phyloP scores from a whole-genome alignment of 2,329 filamentous ascomycete species.

The Calonectria pteridis region DNA sequence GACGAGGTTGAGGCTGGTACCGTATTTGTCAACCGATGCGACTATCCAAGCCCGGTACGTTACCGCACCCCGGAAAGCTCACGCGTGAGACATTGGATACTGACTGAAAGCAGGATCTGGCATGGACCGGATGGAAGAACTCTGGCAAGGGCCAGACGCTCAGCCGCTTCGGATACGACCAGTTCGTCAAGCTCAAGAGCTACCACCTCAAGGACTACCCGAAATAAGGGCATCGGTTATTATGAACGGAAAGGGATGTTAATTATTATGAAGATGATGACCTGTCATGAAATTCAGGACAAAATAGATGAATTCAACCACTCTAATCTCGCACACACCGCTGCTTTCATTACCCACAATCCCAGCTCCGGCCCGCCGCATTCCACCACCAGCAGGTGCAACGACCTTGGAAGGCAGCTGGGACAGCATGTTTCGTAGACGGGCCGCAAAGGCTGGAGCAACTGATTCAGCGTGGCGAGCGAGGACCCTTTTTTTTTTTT shows the following conservation, averaged over 20 bases:
- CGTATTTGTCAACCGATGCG: conserved; percentile 94
- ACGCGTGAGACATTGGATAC: conserved; percentile 22
- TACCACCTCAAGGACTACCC: conserved; percentile 90
- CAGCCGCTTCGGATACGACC: conserved; percentile 91
- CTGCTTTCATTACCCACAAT: neutral
- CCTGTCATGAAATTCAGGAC: conserved; percentile 10
- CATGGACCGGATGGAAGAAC: conserved; percentile 99
- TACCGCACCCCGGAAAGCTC: conserved; percentile 6
- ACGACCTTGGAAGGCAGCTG: neutral
- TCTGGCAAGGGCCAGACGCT: conserved; percentile 93
- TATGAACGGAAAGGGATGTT: neutral
- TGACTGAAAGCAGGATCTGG: conserved; percentile 74
- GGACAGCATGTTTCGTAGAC: neutral
- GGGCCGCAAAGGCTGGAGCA: neutral
- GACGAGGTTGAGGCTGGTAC: conserved; percentile 91
- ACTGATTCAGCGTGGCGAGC: neutral
- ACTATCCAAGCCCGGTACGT: conserved; percentile 91
- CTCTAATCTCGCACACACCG: neutral
- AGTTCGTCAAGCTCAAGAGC: conserved; percentile 97
- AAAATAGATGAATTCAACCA: conserved; percentile 30
- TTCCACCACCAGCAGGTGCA: conserved; percentile 20
- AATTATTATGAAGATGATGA: conserved; percentile 15
- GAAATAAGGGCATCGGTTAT: conserved; percentile 59
- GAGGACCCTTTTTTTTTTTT: neutral
- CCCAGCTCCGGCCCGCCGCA: neutral